Base-by-base conservation (phyloP, 2,329 filamentous ascomycete genomes). In the Aspergillus pseudonomiae region DNA sequence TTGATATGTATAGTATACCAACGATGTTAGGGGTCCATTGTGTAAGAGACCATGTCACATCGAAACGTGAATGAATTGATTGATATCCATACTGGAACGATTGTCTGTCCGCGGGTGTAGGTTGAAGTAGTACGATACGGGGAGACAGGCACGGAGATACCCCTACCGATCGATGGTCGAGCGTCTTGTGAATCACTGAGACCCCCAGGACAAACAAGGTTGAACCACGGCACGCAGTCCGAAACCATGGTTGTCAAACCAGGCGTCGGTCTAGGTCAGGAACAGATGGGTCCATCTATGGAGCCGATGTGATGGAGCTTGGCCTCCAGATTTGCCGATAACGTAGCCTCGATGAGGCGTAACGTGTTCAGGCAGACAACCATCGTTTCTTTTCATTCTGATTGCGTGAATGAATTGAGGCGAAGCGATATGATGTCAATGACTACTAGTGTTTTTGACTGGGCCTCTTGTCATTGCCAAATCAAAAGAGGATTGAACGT, bases 211-310 rank as follows among this genome's bases (percentile, higher is more conserved):
- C 30, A 53, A 32, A 55, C 52, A 55, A 34, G 43, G 52, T 54
- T 34, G 60, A 64, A 62, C 63, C 63, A 64, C 41, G 63, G 63
- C 54, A 62, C 60, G 32, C 24, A 34, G 12, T 16, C 43, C 24
- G 46, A 55, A 54, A 53, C 41, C 50, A 43, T 16, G 48, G 53
- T 54, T 32, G 41, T 54, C 45, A 45, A 50, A 56, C 24, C 54
- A 41, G 46, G 30, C n/a, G 34, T 32, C 56, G 57, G 56, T n/a
- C 52, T 21, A 52, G 50, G 45, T 50, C 57, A 60, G 61, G 61
- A 43, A 61, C 60, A n/a, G 50, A 57, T 46, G 53, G 60, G 45
- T 32, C 60, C 60, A 52, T 48, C 19, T 54, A 54, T 50, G 46
- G 52, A 36, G 52, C 32, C 30, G 30, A 54, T 12, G 32, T 39